Evolutionary conservation across 192 early-diverging fungal species (phyloP), one percentile per base, ranked within the genome.

Genomic region (Chytriomyces sp.): DNA sequence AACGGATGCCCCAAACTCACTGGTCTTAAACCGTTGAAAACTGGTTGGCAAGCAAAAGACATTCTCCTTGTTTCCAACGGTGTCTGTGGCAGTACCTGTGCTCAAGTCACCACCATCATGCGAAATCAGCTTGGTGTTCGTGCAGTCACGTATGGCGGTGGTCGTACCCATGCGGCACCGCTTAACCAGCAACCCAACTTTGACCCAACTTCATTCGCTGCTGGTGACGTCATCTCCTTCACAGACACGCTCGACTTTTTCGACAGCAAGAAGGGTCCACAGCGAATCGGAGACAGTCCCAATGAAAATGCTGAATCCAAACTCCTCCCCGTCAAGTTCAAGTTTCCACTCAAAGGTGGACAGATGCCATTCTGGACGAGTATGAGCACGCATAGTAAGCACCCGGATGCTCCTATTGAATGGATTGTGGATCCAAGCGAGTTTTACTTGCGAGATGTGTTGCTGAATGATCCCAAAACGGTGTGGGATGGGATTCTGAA

Each of bases 341-440:
- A 20, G 69, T 72, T 72, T 26, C 69, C 69, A 23, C 23, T 59
- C 10, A 16, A 11, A 3, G 63, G 63, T 43, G 24, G 48, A 20
- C 69, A 72, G 35, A 72, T 72, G 26, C 69, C 69, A 11, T 72
- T 72, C 35, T 53, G 8, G 18, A 72, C 69, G 20, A 16, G 50
- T 5, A 26, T 28, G 20, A 43, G 24, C 16, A 20, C 69, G 11
- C 10, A 60, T 10, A 20, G 50, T 3, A 72, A 59, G 26, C 18
- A 60, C n/a, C 69, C 48, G 0, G 35, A 50, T 13, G n/a, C 20
- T 57, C 69, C 69, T 8, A 72, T 60, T n/a, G 69, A 72, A 43
- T 72, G 69, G 69, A 43, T 48, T 72, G 59, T 72, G 13, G 26
- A 72, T 43, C 20, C 69, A 8, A 72, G 69, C 45, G 69, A 72